These are phyloP conservation scores for Sclerotiophoma versabilis DNA, from an alignment of 2,329 filamentous ascomycete species.

Conservation along the genomic window DNA sequence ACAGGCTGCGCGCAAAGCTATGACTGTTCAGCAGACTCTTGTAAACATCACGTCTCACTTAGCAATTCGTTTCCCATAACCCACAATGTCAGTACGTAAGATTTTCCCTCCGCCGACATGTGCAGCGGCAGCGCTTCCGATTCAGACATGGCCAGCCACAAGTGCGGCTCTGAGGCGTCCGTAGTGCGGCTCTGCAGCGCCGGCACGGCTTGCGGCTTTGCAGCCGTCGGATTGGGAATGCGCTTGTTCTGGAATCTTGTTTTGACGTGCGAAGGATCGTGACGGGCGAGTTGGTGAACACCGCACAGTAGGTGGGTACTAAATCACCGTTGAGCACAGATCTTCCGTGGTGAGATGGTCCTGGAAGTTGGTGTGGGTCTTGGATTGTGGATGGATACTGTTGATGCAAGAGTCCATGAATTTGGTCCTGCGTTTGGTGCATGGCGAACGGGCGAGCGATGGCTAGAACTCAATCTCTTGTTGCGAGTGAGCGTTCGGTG, in stretches of 20 bases:
- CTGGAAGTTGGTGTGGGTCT: background rate
- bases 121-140: slow-evolving; percentile 1
- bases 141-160: background rate
- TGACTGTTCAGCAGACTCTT: background rate
- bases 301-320: background rate
- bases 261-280: background rate
- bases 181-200: slow-evolving; percentile 12
- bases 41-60: no score
- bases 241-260: background rate
- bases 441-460: background rate
- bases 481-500: background rate
- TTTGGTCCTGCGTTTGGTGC: background rate
- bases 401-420: background rate
- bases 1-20: slow-evolving; percentile 1
- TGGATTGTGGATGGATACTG: background rate
- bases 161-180: slow-evolving; percentile 1
- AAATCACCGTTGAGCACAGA: slow-evolving; percentile 12
- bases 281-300: no score
- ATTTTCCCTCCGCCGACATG: background rate
- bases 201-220: slow-evolving; percentile 11
- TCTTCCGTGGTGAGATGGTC: slow-evolving; percentile 3
- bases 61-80: no score
- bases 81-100: background rate
- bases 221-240: background rate
- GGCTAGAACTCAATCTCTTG: background rate